Base-by-base conservation (phyloP, 23 red algal genomes). In the Chondrus crispus region DNA sequence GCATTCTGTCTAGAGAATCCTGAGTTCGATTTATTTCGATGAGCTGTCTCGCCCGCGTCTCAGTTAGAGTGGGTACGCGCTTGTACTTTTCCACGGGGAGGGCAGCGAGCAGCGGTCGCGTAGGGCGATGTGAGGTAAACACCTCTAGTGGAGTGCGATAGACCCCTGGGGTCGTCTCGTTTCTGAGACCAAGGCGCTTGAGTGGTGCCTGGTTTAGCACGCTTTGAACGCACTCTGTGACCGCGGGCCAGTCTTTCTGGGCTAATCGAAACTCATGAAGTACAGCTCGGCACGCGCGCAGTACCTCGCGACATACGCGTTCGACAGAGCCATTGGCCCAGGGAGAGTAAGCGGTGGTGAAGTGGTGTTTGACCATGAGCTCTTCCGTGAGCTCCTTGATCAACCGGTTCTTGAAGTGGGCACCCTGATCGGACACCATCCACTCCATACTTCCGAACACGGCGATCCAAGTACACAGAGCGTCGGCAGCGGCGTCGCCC, bases 311-410 rank as follows among this genome's bases (percentile, higher is more conserved):
- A 40, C 1, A 70, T 29, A 91, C 74, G 9, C 68, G 46, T 29
- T 91, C 87, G 8, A 80, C 73, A 44, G 86, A 70, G 7, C 69
- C 49, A 49, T 90, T 90, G 6, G 43, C 50, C 86, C 86, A 90
- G 3, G 87, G 70, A 38, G 1, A 62, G 58, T 91, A 82, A 42
- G 87, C 87, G 12, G 63, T 33, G 2, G 87, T 80, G 60, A 91
- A 91, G 57, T 91, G 71, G 44, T 91, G 87, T 14, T n/a, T 22
- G 9, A 83, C 40, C 1, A 33, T 62, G 26, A 62, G 46, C 46
- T 83, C 51, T 37, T 1, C 24, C 52, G 28, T 16, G 28, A 83
- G 26, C 46, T 33, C 19, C 9, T 2, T 38, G 14, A 83, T 28
- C 0, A 83, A 52, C 2, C 32, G n/a, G 18, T 83, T 62, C 52